phyloP scores from a whole-genome alignment of 306 rosid genomes.

The Lathyrus sativus region DNA sequence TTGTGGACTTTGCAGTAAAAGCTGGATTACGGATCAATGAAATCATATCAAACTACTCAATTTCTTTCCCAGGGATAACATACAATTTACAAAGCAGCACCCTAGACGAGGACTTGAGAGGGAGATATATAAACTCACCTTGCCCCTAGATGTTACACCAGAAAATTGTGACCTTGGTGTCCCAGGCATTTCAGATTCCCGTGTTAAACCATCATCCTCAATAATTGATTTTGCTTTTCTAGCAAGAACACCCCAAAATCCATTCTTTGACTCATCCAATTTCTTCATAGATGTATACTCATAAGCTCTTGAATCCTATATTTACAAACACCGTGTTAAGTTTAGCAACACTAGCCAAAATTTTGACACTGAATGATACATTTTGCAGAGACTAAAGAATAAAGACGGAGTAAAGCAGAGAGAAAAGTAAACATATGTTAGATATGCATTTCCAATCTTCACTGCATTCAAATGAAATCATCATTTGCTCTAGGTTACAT shows the following conservation, averaged over 20 bases:
- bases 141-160: slow-evolving; percentile 52
- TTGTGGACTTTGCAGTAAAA: slow-evolving; percentile 1
- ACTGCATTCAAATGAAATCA: slow-evolving; percentile 1
- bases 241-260: slow-evolving; percentile 90
- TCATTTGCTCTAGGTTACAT: slow-evolving; percentile 4
- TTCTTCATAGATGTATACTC: slow-evolving; percentile 81
- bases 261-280: slow-evolving; percentile 76
- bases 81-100: slow-evolving; percentile 23
- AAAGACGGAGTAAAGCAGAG: neutral
- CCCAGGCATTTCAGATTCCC: slow-evolving; percentile 49
- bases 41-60: slow-evolving; percentile 18
- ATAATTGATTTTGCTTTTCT: slow-evolving; percentile 88
- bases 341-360: slow-evolving; percentile 20
- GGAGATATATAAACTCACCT: slow-evolving; percentile 57
- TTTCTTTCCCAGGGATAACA: slow-evolving; percentile 3
- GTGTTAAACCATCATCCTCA: slow-evolving; percentile 66
- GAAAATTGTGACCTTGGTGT: slow-evolving; percentile 48
- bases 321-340: slow-evolving; percentile 28
- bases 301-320: slow-evolving; percentile 58
- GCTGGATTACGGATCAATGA: neutral
- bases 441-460: slow-evolving; percentile 27
- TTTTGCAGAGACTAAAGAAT: slow-evolving; percentile 5
- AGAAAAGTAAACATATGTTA: slow-evolving; percentile 9
- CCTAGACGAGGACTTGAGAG: slow-evolving; percentile 20
- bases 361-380: slow-evolving; percentile 16